These are phyloP conservation scores for Coemansia sp. DNA, from an alignment of 192 early-diverging fungal genomes.

Conservation along the genomic window DNA sequence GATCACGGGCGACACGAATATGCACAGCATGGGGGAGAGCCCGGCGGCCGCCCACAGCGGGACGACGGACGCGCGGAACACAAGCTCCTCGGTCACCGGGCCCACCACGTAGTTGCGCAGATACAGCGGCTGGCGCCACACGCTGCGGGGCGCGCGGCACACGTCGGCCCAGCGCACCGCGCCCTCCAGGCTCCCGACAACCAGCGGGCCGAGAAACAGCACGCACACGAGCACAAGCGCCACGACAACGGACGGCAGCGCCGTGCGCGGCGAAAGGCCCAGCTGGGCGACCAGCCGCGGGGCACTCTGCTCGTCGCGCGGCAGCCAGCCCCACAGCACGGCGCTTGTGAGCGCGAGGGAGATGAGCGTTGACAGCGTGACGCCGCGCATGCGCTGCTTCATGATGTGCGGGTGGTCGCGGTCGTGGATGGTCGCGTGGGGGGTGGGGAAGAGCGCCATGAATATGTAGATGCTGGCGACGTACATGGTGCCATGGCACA, in stretches of 20 bases:
- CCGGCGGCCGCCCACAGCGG: conserved; percentile 24
- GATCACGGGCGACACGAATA: conserved; percentile 33
- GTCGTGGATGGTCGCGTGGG: conserved; percentile 13
- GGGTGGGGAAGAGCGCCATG: conserved; percentile 8
- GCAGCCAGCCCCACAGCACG: conserved; percentile 7
- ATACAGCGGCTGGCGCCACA: conserved; percentile 1
- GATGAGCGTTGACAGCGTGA: not conserved
- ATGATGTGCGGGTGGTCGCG: conserved; percentile 43
- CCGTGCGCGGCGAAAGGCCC: conserved; percentile 8
- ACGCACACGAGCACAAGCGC: conserved; percentile 8
- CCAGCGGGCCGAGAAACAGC: conserved; percentile 38
- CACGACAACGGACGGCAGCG: conserved; percentile 14
- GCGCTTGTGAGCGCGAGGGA: conserved; percentile 10
- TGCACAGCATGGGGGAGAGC: not conserved
- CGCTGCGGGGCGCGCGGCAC: not conserved
- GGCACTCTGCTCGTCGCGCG: not conserved
- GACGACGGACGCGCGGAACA: conserved; percentile 27
- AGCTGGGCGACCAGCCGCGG: not conserved
- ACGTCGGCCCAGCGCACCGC: conserved; percentile 7
- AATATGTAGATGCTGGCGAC: conserved; percentile 31
- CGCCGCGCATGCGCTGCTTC: conserved; percentile 26
- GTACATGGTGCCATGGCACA: conserved; percentile 18
- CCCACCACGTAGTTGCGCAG: conserved; percentile 38
- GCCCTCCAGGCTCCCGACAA: conserved; percentile 25
- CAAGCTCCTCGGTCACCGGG: conserved; percentile 39